These are phyloP conservation scores for Candida quercuum DNA, from an alignment of 805 yeast species.

Conservation along the genomic window DNA sequence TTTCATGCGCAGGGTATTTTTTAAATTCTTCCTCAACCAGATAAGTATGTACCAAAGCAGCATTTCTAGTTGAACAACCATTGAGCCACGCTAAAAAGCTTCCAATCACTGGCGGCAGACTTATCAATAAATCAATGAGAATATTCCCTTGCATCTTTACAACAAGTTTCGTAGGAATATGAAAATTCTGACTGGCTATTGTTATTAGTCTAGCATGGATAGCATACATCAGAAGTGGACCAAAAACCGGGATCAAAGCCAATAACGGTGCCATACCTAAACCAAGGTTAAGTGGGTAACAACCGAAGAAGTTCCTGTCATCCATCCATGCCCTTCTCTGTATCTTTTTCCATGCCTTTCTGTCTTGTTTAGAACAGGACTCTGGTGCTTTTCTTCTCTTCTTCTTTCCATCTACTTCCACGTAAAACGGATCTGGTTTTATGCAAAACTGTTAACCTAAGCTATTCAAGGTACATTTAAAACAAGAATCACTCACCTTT, in stretches of 20 bases:
- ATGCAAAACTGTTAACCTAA: not conserved
- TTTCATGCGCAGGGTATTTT: not conserved
- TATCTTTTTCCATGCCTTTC: constrained; percentile 64
- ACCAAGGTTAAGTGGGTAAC: constrained; percentile 70
- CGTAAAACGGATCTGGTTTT: constrained; percentile 53
- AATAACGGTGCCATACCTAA: constrained; percentile 74
- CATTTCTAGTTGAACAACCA: constrained; percentile 85
- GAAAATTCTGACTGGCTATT: constrained; percentile 50
- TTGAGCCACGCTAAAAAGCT: constrained; percentile 73
- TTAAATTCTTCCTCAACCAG: constrained; percentile 15
- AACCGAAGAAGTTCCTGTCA: constrained; percentile 78
- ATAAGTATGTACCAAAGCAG: constrained; percentile 61
- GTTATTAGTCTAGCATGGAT: constrained; percentile 66
- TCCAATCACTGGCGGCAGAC: constrained; percentile 80
- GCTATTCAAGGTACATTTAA: too few relatives aligned
- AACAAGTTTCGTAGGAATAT: constrained; percentile 51
- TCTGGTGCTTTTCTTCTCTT: constrained; percentile 57
- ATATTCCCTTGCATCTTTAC: constrained; percentile 77
- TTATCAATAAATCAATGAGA: constrained; percentile 62
- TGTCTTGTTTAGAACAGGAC: constrained; percentile 52
- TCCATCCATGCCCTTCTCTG: constrained; percentile 82
- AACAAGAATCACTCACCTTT: constrained; percentile 26
- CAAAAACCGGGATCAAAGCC: constrained; percentile 73
- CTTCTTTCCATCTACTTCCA: constrained; percentile 45
- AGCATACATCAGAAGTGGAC: constrained; percentile 76